These are phyloP conservation scores for Auricularia cornea DNA, from an alignment of 768 basidiomycete species.

Conservation along the genomic window DNA sequence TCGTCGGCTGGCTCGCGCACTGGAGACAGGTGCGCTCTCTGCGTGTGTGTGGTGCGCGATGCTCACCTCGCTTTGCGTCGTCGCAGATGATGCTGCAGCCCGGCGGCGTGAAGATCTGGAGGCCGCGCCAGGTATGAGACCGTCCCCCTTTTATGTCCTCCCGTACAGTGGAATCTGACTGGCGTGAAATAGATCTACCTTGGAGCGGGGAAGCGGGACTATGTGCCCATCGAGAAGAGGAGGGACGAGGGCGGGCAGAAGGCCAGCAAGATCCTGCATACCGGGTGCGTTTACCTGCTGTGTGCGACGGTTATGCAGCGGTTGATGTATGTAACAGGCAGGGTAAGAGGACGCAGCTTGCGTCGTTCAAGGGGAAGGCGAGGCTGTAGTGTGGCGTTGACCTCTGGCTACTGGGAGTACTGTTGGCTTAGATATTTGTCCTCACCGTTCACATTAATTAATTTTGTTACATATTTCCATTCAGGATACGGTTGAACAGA, in stretches of 20 bases:
- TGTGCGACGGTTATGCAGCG: not conserved
- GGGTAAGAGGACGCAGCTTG: constrained; percentile 14
- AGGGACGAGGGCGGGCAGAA: constrained; percentile 39
- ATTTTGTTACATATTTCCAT: too few species aligned
- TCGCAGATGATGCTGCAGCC: constrained; percentile 88
- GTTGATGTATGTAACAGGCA: constrained; percentile 6
- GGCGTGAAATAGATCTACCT: constrained; percentile 55
- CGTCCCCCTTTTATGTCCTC: not conserved
- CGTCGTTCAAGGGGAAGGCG: constrained; percentile 12
- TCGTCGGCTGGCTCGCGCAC: constrained; percentile 89
- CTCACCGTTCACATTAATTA: too few species aligned
- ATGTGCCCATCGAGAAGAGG: constrained; percentile 57
- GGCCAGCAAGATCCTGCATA: constrained; percentile 10
- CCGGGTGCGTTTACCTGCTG: constrained; percentile 10
- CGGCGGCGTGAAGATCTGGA: constrained; percentile 90
- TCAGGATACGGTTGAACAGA: too few species aligned
- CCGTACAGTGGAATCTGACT: constrained; percentile 1
- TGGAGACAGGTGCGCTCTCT: constrained; percentile 74
- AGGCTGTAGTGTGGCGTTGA: constrained; percentile 4
- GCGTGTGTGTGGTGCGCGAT: too few species aligned
- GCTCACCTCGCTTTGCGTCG: too few species aligned
- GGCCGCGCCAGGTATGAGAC: constrained; percentile 60
- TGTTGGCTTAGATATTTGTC: too few species aligned
- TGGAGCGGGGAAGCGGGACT: constrained; percentile 66
- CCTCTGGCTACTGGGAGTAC: too few species aligned